Conservation (phyloP, 2,329 filamentous ascomycete genomes). For the Sphaerulina vaccinii region DNA sequence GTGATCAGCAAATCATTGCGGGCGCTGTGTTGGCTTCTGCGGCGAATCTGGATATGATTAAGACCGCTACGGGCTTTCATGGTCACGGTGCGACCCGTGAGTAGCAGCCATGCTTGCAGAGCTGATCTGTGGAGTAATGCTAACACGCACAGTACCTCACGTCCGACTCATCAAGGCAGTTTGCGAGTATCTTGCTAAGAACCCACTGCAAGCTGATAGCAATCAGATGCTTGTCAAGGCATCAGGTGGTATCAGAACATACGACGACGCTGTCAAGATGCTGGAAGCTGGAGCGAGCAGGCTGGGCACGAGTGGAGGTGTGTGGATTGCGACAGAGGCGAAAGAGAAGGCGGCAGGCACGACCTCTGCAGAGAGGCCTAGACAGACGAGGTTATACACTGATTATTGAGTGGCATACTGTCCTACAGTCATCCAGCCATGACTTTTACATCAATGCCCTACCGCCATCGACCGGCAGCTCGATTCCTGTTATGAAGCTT, state of each 20-base stretch:
- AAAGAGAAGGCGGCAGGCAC: constrained; percentile 26
- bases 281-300: constrained; percentile 56
- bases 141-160: constrained; percentile 43
- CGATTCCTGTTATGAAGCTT: constrained; percentile 30
- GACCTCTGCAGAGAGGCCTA: not conserved
- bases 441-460: constrained; percentile 25
- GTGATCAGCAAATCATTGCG: constrained; percentile 51
- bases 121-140: not conserved
- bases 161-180: constrained; percentile 56
- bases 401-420: too few species aligned
- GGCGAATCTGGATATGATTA: constrained; percentile 59
- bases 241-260: constrained; percentile 55
- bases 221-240: constrained; percentile 56
- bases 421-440: too few species aligned
- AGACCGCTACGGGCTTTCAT: constrained; percentile 61
- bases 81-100: constrained; percentile 49
- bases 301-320: constrained; percentile 56
- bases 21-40: constrained; percentile 53
- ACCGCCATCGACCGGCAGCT: constrained; percentile 34
- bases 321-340: constrained; percentile 55
- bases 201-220: not conserved
- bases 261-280: constrained; percentile 54
- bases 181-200: constrained; percentile 42
- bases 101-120: not conserved
- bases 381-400: too few species aligned